A percentile compares a stretch with the other conserved stretches of the same genome.
These are phyloP conservation scores for Vigna mungo DNA, from an alignment of 306 rosid genomes.

Conservation along the genomic window DNA sequence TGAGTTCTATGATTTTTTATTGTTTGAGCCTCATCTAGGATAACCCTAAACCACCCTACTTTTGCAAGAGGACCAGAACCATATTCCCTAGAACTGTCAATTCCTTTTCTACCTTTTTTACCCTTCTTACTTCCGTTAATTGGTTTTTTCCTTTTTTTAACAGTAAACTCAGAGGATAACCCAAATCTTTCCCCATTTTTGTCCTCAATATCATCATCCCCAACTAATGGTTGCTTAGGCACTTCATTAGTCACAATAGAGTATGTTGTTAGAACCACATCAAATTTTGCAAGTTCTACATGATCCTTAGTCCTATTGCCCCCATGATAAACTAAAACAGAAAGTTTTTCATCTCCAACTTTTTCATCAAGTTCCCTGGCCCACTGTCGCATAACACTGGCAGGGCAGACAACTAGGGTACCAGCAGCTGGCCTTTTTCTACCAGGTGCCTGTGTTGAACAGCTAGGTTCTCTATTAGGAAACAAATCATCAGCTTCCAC, in stretches of 20 bases:
- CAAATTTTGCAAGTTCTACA: constrained; percentile 72
- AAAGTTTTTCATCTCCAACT: constrained; percentile 75
- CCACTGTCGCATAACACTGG: constrained; percentile 97
- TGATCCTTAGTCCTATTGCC: constrained; percentile 93
- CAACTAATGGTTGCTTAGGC: constrained; percentile 90
- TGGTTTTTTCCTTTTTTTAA: constrained; percentile 75
- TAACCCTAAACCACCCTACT: constrained; percentile 95
- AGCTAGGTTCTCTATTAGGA: constrained; percentile 61
- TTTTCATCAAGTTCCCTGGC: constrained; percentile 91
- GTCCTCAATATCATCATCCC: constrained; percentile 82
- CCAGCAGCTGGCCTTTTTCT: constrained; percentile 98
- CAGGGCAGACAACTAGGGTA: constrained; percentile 97
- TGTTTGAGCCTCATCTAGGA: constrained; percentile 99
- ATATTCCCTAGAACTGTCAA: constrained; percentile 63
- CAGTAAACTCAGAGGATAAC: constrained; percentile 67
- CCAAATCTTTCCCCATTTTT: constrained; percentile 73
- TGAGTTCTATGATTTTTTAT: constrained; percentile 98
- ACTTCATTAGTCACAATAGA: constrained; percentile 89
- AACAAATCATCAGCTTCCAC: constrained; percentile 60
- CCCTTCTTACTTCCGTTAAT: constrained; percentile 61
- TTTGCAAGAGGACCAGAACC: constrained; percentile 83
- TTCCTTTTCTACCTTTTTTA: constrained; percentile 78
- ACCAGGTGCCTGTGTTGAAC: constrained; percentile 57
- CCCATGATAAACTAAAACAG: constrained; percentile 86
- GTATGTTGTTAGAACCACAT: constrained; percentile 96